Evolutionary conservation across 2,329 filamentous ascomycete species (phyloP).

Genomic region (Beauveria pseudobassiana): DNA sequence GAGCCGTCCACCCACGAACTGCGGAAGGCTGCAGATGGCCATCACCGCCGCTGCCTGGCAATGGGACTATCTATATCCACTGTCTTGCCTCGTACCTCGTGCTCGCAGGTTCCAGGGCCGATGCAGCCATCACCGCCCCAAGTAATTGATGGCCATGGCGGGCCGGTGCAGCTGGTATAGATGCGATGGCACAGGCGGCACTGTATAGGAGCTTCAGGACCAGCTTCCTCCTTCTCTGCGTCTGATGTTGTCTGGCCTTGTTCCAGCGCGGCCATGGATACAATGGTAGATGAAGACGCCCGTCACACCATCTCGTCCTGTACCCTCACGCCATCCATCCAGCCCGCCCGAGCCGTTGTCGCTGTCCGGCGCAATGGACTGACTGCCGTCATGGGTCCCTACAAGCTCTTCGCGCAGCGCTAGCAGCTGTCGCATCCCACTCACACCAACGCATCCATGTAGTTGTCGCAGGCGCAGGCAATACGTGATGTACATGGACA

Average conservation of each 20-base stretch:
- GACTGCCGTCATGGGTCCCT: slow-evolving; percentile 7
- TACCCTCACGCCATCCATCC: neutral
- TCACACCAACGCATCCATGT: slow-evolving; percentile 8
- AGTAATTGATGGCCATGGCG: neutral
- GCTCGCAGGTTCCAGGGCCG: neutral
- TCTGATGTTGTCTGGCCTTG: neutral
- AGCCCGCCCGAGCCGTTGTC: neutral
- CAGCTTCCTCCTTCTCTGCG: neutral
- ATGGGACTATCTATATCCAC: neutral
- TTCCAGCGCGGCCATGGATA: neutral
- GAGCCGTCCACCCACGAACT: neutral
- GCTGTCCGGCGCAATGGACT: neutral
- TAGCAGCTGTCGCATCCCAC: slow-evolving; percentile 5
- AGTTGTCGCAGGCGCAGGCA: neutral
- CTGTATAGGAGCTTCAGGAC: neutral
- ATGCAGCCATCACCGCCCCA: neutral
- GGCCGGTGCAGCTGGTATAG: neutral
- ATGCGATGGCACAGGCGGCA: neutral
- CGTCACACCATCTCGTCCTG: neutral
- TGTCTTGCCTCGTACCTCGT: neutral
- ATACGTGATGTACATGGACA: slow-evolving; percentile 2
- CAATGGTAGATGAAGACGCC: neutral
- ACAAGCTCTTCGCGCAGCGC: neutral
- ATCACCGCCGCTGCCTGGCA: neutral
- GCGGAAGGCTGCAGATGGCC: neutral